A percentile compares a stretch with the other conserved stretches of the same genome.
Conservation (phyloP, 2,329 filamentous ascomycete species). For the Colletotrichum tanaceti region DNA sequence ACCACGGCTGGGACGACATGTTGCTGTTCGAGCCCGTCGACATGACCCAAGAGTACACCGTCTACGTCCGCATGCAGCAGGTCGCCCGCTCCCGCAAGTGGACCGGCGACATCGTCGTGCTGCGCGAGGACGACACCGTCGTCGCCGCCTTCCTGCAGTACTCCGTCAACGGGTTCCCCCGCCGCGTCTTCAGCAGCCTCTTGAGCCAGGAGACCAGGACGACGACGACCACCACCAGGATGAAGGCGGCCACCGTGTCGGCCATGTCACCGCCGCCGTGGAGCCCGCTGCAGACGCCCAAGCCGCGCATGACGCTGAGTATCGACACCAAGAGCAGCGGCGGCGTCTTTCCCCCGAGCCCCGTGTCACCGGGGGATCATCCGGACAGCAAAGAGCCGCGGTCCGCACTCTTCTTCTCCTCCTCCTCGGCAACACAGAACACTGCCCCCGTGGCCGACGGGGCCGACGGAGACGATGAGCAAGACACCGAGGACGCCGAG, state of each 20-base stretch:
- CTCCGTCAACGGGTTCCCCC: slow-evolving; percentile 9
- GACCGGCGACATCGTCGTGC: slow-evolving; percentile 8
- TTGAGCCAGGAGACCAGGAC: background rate
- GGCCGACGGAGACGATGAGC: background rate
- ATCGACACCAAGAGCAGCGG: background rate
- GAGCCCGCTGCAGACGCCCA: background rate
- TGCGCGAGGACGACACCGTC: slow-evolving; percentile 9
- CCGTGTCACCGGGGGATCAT: background rate
- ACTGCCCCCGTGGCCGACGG: no score
- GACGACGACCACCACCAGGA: no score
- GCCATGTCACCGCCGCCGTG: background rate
- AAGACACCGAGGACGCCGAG: background rate
- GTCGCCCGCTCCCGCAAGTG: slow-evolving; percentile 13
- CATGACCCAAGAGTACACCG: slow-evolving; percentile 13
- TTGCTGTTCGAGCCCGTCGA: slow-evolving; percentile 17
- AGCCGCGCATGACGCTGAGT: background rate
- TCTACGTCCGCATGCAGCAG: slow-evolving; percentile 18
- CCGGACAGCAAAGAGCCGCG: background rate
- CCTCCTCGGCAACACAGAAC: background rate
- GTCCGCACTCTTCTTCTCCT: background rate
- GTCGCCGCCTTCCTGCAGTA: slow-evolving; percentile 18
- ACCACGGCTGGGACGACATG: slow-evolving; percentile 23
- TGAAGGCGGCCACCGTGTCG: no score
- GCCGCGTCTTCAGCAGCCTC: slow-evolving; percentile 11
- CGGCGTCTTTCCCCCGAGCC: background rate